These are phyloP conservation scores for Tulasnella sp. DNA, from an alignment of 768 basidiomycete species.

Conservation along the genomic window DNA sequence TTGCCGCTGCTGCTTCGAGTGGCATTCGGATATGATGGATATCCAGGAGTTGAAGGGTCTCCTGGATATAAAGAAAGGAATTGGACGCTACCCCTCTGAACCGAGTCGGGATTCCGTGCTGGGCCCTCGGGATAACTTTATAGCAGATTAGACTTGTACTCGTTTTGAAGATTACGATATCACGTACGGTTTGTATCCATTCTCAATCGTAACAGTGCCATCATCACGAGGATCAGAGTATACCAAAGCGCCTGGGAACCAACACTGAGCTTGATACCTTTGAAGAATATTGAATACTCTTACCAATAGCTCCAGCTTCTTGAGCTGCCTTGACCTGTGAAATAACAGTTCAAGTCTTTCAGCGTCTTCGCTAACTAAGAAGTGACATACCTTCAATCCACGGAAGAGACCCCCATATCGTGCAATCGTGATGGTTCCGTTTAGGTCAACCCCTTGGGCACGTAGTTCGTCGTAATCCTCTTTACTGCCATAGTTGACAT, in stretches of 20 bases:
- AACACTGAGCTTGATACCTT: neutral
- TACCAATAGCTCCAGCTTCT: slow-evolving; percentile 59
- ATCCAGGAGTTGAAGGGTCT: slow-evolving; percentile 71
- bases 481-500: slow-evolving; percentile 69
- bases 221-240: slow-evolving; percentile 82
- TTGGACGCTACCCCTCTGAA: slow-evolving; percentile 77
- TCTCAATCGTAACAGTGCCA: slow-evolving; percentile 58
- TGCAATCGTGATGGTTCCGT: slow-evolving; percentile 61
- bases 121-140: slow-evolving; percentile 67
- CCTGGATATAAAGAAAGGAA: slow-evolving; percentile 52
- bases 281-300: neutral
- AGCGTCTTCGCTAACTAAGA: neutral
- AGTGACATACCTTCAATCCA: slow-evolving; percentile 57
- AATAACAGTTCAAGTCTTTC: neutral
- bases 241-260: slow-evolving; percentile 41
- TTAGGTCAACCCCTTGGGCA: slow-evolving; percentile 52
- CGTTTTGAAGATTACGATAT: neutral
- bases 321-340: slow-evolving; percentile 65
- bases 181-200: slow-evolving; percentile 51
- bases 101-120: slow-evolving; percentile 69
- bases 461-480: slow-evolving; percentile 59
- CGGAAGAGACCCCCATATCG: slow-evolving; percentile 52
- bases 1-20: slow-evolving; percentile 46
- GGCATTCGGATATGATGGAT: slow-evolving; percentile 73
- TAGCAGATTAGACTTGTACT: neutral